Evolutionary conservation across 768 basidiomycete species (phyloP), one percentile per base, ranked within the genome.

Genomic region (Daedalea quercina): DNA sequence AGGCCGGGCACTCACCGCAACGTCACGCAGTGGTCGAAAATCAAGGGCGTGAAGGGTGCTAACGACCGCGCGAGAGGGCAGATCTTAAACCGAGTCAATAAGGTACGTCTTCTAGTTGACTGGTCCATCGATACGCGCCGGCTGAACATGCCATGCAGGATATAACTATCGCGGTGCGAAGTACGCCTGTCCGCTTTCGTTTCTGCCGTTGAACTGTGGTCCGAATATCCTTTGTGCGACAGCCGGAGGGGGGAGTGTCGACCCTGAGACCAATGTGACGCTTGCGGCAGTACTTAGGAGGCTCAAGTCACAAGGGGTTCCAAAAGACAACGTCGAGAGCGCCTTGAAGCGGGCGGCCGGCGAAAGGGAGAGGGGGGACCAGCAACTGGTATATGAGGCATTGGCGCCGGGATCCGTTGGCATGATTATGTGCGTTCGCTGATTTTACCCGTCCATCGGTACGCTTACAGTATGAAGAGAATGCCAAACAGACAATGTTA

Each of bases 21-120:
- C 28, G 28, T 31, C 28, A 31, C 28, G 9, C 54, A 87, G 85
- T 87, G 84, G 85, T 85, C 85, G 0, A 87, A 87, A 75, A 87
- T 87, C 62, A 85, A 85, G 62, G 76, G 82, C 51, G 78, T 74
- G 62, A 87, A 87, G 60, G 85, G 82, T 17, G 68, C 73, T n/a
- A 79, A 75, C 57, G 85, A 87, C 62, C 70, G 73, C 8, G 76
- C 79, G 59, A 84, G 78, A 63, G 78, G 82, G 49, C 69, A 71
- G 41, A 44, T 82, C n/a, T 84, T 80, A 45, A 72, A 78, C 31
- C 81, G 71, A 63, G 76, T 78, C 15, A 73, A 72, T 53, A 72
- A 75, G 53, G 85, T 87, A 65, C 35, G 82, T 59, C 35, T 22
- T 49, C 42, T 47, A 47, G 26, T 40, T 54, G 46, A 23, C 26